Evolutionary conservation across 1,139 yeast genomes (phyloP).

Genomic region (Pneumocystis sp.): DNA sequence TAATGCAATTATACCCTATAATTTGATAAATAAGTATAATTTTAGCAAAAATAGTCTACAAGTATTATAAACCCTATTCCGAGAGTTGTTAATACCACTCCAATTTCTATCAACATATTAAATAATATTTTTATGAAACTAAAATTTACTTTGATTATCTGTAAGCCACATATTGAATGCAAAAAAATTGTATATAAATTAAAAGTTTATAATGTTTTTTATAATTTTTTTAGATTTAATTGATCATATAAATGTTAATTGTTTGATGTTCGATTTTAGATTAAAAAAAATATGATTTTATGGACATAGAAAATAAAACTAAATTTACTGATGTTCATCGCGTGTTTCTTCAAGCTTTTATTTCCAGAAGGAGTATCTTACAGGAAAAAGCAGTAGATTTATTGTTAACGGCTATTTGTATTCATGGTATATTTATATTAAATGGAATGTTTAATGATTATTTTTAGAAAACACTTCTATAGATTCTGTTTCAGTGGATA

Average conservation of each 20-base stretch:
- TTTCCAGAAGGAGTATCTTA: background rate
- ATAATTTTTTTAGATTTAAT: background rate
- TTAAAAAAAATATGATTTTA: background rate
- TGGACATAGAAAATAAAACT: background rate
- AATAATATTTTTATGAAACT: background rate
- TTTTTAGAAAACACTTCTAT: background rate
- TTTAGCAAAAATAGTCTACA: background rate
- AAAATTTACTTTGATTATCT: slow-evolving; percentile 9
- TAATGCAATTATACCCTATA: slow-evolving; percentile 56
- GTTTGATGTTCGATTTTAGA: background rate
- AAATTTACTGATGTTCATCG: slow-evolving; percentile 1
- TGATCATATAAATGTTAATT: background rate
- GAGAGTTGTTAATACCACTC: slow-evolving; percentile 10
- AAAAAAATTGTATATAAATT: background rate
- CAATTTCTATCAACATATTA: slow-evolving; percentile 6
- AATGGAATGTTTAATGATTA: background rate
- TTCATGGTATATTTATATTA: background rate
- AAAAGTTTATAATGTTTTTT: background rate
- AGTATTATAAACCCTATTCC: slow-evolving; percentile 42
- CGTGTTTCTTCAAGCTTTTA: background rate
- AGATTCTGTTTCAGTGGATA: background rate
- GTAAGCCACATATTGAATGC: slow-evolving; percentile 9
- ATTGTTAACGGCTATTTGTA: background rate
- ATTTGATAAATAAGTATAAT: background rate
- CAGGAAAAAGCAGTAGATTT: background rate